Evolutionary conservation across 129 eudicot species (phyloP), one percentile per base, ranked within the genome.

Genomic region (Flaveria trinervia): DNA sequence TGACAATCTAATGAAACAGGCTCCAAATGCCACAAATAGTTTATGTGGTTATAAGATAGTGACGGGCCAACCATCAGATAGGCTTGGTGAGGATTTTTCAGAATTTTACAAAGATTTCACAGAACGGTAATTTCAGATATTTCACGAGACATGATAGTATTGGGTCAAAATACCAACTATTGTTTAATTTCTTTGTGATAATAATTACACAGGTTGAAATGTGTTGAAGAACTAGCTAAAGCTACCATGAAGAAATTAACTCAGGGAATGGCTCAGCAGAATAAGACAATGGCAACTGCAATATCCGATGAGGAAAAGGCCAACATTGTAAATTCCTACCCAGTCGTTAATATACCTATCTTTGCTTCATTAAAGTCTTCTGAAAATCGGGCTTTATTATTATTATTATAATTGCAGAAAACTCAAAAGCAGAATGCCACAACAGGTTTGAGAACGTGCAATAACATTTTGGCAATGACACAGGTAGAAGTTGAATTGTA

Each of bases 21-120:
- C 93, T 72, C 97, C 98, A 49, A 93, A 93, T 80, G 98, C 98
- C 39, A 88, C 98, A 17, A 93, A 93, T 78, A 86, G 97, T 74
- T 83, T 93, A 71, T 93, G 98, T 64, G 97, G 97, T 72, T 93
- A 90, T 87, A 93, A 90, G 81, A 89, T 93, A 78, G 96, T 93
- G 74, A 93, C 98, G 60, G 98, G 98, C 44, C 98, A 93, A 77
- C 98, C 98, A 65, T 93, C 98, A 57, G 98, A 93, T 80, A 85
- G 96, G 89, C 95, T 93, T 22, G 98, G 98, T 51, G 98, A 93
- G 86, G 98, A 93, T 83, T 93, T 93, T 79, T 84, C 98, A 3
- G 97, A 93, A 50, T 81, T 77, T n/a, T 76, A 86, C 73, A 93
- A 93, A 80, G 98, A 93, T 78, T 93, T 93, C 88, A 87, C 84